Conservation (phyloP, 176 grass and related monocot genomes). For the Oropetium thomaeum region DNA sequence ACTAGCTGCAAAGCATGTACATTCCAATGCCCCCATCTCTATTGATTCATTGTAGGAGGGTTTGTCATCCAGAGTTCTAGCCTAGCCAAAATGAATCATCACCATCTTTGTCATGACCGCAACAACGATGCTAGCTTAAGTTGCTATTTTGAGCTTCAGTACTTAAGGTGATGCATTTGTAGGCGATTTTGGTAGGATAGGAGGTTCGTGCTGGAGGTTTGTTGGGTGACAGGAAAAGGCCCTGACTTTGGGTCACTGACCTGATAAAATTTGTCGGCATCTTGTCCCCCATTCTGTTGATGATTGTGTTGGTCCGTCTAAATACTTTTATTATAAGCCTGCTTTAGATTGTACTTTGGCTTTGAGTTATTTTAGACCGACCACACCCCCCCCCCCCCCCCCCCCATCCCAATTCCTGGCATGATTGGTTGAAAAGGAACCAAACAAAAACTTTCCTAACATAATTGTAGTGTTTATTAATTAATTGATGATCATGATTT, state of each 20-base stretch:
- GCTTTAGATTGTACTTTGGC: too few relatives aligned
- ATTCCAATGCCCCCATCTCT: conserved; percentile 22
- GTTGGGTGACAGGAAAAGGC: conserved; percentile 17
- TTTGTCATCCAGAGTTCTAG: conserved; percentile 18
- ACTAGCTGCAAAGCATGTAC: conserved; percentile 30
- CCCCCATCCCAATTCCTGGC: not conserved
- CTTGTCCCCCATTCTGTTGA: not conserved
- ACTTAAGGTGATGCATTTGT: conserved; percentile 37
- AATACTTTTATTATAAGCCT: not conserved
- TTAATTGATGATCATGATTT: too few relatives aligned
- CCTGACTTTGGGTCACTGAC: not conserved
- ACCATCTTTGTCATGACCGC: not conserved
- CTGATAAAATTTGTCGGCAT: conserved; percentile 18
- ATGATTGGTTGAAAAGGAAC: not conserved
- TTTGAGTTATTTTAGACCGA: too few relatives aligned
- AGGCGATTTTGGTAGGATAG: conserved; percentile 51
- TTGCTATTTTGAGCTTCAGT: not conserved
- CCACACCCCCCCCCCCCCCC: too few relatives aligned
- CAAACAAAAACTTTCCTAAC: too few relatives aligned
- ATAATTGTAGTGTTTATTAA: too few relatives aligned
- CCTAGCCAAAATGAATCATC: conserved; percentile 29
- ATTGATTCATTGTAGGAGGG: conserved; percentile 31
- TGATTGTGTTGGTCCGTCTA: not conserved
- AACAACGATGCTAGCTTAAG: conserved; percentile 8
- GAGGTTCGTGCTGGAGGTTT: not conserved